Percentiles rank a stretch among this genome's conserved stretches.
Conservation (phyloP, 495 filamentous ascomycete species). For the Jackrogersella minutella region DNA sequence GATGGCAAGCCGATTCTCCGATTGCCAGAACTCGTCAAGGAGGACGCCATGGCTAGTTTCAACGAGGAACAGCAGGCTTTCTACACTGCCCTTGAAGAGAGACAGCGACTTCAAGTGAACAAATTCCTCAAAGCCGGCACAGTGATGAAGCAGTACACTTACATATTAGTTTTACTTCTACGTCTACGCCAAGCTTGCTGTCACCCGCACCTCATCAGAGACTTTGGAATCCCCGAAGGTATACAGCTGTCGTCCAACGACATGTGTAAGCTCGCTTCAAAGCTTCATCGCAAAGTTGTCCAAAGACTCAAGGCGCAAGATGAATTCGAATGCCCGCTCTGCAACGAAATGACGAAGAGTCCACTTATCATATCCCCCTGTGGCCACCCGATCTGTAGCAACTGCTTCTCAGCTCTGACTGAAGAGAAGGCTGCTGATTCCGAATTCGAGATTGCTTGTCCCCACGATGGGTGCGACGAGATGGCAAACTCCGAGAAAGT, state of each 20-base stretch:
- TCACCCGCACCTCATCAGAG: constrained; percentile 88
- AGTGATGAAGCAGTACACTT: constrained; percentile 80
- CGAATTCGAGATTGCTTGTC: constrained; percentile 69
- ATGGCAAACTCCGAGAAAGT: constrained; percentile 69
- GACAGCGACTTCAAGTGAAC: constrained; percentile 76
- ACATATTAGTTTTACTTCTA: constrained; percentile 84
- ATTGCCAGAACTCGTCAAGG: constrained; percentile 73
- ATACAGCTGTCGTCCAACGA: constrained; percentile 58
- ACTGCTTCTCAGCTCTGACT: constrained; percentile 78
- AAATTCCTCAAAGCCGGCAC: constrained; percentile 76
- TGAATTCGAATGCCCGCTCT: constrained; percentile 76
- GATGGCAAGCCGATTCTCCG: constrained; percentile 85
- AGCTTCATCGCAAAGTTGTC: constrained; percentile 68
- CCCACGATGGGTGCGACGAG: constrained; percentile 68
- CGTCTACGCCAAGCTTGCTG: constrained; percentile 92
- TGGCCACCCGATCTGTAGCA: constrained; percentile 81
- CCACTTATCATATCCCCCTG: constrained; percentile 85
- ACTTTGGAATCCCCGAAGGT: constrained; percentile 67
- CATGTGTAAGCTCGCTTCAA: constrained; percentile 71
- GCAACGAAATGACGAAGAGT: constrained; percentile 77
- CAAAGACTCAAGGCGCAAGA: constrained; percentile 69
- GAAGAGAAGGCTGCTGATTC: constrained; percentile 69
- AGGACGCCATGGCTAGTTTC: constrained; percentile 74
- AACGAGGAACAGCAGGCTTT: constrained; percentile 73
- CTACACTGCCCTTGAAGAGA: constrained; percentile 75